A percentile compares a stretch with the other conserved stretches of the same genome.
Conservation (phyloP, 1,284 basidiomycete species). For the Coniferiporia weirii region DNA sequence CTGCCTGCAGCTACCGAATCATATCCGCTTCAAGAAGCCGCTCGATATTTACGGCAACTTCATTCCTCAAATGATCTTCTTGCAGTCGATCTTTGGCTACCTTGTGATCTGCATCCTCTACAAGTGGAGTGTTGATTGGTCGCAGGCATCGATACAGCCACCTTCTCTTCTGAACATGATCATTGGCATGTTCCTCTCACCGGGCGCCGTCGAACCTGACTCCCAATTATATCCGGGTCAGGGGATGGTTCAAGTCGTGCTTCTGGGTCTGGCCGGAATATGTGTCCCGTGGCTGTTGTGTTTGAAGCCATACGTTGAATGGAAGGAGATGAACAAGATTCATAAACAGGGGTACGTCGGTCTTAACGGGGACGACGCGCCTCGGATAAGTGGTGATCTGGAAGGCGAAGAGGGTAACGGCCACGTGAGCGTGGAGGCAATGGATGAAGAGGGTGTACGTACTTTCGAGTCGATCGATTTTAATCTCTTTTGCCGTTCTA, state of each 20-base stretch:
- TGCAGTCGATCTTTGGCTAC: constrained; percentile 97
- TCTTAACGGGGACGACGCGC: constrained; percentile 45
- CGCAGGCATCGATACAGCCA: constrained; percentile 60
- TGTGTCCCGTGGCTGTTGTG: constrained; percentile 97
- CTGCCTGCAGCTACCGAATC: constrained; percentile 93
- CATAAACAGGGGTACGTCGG: constrained; percentile 83
- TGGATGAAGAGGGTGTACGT: constrained; percentile 64
- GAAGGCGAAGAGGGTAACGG: constrained; percentile 84
- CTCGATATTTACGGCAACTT: constrained; percentile 92
- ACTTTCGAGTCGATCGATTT: constrained; percentile 3
- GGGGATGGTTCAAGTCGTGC: constrained; percentile 74
- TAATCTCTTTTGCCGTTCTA: constrained; percentile 9
- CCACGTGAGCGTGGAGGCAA: constrained; percentile 63
- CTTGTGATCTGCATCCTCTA: constrained; percentile 93
- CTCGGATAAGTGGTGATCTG: constrained; percentile 40
- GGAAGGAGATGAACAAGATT: constrained; percentile 86
- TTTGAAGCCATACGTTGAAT: constrained; percentile 90
- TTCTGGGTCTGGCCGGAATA: constrained; percentile 77
- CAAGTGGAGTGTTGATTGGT: constrained; percentile 97
- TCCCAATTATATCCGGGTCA: constrained; percentile 86
- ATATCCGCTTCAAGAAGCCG: constrained; percentile 85
- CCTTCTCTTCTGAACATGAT: constrained; percentile 95
- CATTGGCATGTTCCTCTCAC: constrained; percentile 90
- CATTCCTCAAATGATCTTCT: constrained; percentile 94
- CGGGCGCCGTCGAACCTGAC: constrained; percentile 69